Conservation (phyloP, 164 flowering plant species). For the Chloranthus sessilifolius region DNA sequence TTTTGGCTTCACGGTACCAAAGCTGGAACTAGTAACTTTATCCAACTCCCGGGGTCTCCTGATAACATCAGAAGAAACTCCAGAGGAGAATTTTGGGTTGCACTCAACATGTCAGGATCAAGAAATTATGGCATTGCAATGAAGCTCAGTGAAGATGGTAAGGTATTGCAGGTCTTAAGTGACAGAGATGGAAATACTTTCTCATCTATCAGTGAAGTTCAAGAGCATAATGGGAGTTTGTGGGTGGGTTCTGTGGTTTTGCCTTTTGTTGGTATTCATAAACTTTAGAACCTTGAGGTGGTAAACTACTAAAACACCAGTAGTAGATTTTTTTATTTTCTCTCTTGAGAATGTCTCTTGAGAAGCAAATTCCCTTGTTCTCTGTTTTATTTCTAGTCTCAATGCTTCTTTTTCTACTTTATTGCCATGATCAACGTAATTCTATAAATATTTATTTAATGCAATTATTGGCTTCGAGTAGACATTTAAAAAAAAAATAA, state of each 20-base stretch:
- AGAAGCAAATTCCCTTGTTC: too few relatives aligned
- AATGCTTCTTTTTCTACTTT: too few relatives aligned
- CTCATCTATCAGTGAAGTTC: neutral
- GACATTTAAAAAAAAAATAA: too few relatives aligned
- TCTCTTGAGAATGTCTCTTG: too few relatives aligned
- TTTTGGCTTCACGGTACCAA: slow-evolving; percentile 11
- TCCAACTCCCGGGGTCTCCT: slow-evolving; percentile 14
- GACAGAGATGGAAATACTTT: slow-evolving; percentile 1
- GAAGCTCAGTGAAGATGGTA: neutral
- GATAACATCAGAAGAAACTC: slow-evolving; percentile 20
- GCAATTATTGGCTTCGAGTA: too few relatives aligned
- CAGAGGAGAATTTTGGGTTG: slow-evolving; percentile 18
- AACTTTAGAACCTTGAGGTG: slow-evolving; percentile 1
- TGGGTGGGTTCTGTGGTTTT: slow-evolving; percentile 5
- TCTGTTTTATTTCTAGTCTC: too few relatives aligned
- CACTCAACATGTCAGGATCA: neutral
- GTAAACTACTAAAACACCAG: too few relatives aligned
- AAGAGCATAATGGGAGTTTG: neutral
- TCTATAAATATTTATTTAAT: too few relatives aligned
- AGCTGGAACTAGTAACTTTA: slow-evolving; percentile 10
- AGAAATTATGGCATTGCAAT: neutral
- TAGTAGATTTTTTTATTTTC: too few relatives aligned
- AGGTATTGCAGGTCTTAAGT: neutral
- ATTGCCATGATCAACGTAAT: too few relatives aligned
- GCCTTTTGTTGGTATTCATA: neutral